A percentile compares a stretch with the other conserved stretches of the same genome.
Evolutionary conservation across 768 basidiomycete genomes (phyloP).

Genomic region (Suillus discolor): DNA sequence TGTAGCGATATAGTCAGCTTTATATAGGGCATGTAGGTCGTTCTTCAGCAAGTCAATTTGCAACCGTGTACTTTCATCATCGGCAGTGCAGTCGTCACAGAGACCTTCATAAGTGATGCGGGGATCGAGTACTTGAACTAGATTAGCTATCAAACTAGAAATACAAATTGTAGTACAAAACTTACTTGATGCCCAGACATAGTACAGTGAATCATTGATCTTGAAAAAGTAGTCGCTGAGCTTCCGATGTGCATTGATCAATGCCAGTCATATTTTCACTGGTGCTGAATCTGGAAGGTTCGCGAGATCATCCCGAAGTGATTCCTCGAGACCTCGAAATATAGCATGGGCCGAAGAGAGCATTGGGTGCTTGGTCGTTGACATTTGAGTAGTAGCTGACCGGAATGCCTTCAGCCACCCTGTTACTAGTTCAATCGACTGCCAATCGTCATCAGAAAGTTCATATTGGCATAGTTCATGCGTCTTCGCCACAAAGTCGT

Average conservation of each 20-base stretch:
- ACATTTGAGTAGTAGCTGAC: not conserved
- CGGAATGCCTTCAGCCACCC: not conserved
- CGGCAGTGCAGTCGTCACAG: not conserved
- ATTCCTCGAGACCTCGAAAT: not conserved
- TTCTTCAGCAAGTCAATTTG: not conserved
- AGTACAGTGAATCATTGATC: not conserved
- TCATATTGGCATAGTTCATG: not conserved
- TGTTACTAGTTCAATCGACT: not conserved
- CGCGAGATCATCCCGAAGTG: not conserved
- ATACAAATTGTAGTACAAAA: not conserved
- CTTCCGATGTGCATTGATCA: not conserved
- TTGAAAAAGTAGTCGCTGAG: not conserved
- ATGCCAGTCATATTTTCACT: not conserved
- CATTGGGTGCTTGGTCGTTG: not conserved
- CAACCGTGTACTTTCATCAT: not conserved
- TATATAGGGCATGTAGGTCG: too few species aligned
- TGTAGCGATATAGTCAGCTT: too few species aligned
- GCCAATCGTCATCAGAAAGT: not conserved
- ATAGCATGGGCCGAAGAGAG: not conserved
- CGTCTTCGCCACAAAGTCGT: not conserved
- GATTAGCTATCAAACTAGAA: not conserved
- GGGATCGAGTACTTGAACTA: not conserved
- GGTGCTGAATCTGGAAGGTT: not conserved
- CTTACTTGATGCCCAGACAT: not conserved
- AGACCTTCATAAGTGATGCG: not conserved